Evolutionary conservation across 2,329 filamentous ascomycete genomes (phyloP).

Genomic region (Tolypocladium paradoxum): DNA sequence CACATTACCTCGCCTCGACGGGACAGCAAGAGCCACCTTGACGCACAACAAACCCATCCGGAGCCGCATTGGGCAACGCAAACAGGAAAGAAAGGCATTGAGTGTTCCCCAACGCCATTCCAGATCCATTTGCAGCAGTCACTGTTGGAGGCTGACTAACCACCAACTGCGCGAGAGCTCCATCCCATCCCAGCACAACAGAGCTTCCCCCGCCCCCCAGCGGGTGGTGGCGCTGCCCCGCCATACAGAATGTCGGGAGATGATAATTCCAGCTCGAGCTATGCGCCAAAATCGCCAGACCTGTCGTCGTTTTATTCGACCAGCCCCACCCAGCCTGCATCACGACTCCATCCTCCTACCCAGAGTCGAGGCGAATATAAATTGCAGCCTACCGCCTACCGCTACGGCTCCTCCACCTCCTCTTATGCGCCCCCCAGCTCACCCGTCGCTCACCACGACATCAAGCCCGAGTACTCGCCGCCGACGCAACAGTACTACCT

Average conservation of each 20-base stretch:
- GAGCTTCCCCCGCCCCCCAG: not conserved
- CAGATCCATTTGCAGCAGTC: not conserved
- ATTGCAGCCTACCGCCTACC: conserved; percentile 18
- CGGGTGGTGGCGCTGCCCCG: not conserved
- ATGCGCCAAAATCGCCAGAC: conserved; percentile 49
- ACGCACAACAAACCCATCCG: no score
- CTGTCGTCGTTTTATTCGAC: conserved; percentile 43
- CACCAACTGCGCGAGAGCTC: not conserved
- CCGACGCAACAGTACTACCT: conserved; percentile 10
- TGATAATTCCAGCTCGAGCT: conserved; percentile 29
- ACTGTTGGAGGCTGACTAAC: not conserved
- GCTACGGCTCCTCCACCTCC: conserved; percentile 13
- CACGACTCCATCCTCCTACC: conserved; percentile 8
- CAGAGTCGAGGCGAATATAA: conserved; percentile 20
- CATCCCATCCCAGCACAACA: not conserved
- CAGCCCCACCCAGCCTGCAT: conserved; percentile 14
- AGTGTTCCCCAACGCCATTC: not conserved
- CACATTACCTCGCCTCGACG: not conserved
- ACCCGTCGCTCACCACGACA: conserved; percentile 14
- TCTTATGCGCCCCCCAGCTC: conserved; percentile 17
- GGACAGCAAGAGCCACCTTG: not conserved
- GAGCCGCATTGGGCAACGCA: not conserved
- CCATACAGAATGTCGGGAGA: conserved; percentile 32
- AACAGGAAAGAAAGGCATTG: not conserved
- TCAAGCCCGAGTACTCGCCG: conserved; percentile 12